Evolutionary conservation across 1,139 yeast species (phyloP), one percentile per base, ranked within the genome.

Genomic region (Dujonia santamariae): DNA sequence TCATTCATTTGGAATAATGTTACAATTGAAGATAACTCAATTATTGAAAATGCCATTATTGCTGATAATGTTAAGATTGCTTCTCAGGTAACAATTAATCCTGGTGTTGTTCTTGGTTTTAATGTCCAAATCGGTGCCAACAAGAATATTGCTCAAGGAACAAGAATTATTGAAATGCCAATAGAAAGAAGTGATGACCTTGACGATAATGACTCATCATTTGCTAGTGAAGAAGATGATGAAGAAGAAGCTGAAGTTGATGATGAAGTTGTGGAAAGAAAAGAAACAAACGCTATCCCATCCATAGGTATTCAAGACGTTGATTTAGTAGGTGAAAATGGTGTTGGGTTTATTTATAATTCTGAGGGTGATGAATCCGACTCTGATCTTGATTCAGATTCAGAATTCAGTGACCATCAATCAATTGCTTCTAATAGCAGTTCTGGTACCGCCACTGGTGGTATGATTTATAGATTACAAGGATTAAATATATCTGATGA

Each of bases 1-100:
- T 79, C 96, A 16, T 90, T 85, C 51, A 73, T 92, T 30, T 92
- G 97, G 96, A 95, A 87, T 46, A 75, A 83, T 45, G 81, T 85
- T 1, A 60, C 65, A 1, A 78, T 94, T 42, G 87, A 75, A 37
- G 94, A 87, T 52, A 71, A 78, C 32, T 69, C 76, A 12, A 59
- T 55, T 1, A 60, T 92, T 15, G 66, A 64, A 30, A 75, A 77
- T 45, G 68, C 94, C 0, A 80, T 92, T 26, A 70, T 92, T 25
- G 96, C 95, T 2, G 64, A 75, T 22, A 61, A 71, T 43, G 82
- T 82, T 0, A 55, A 58, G 2, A 61, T 92, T 36, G 80, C 80
- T 17, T 43, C 61, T 3, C 67, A 68, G 36, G 79, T 77, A 7
- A 55, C 48, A 2, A 47, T 87, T 28, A 68, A 68, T 32, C 72